Evolutionary conservation across 495 filamentous ascomycete species (phyloP).

Genomic region (Aspergillus nanangensis): DNA sequence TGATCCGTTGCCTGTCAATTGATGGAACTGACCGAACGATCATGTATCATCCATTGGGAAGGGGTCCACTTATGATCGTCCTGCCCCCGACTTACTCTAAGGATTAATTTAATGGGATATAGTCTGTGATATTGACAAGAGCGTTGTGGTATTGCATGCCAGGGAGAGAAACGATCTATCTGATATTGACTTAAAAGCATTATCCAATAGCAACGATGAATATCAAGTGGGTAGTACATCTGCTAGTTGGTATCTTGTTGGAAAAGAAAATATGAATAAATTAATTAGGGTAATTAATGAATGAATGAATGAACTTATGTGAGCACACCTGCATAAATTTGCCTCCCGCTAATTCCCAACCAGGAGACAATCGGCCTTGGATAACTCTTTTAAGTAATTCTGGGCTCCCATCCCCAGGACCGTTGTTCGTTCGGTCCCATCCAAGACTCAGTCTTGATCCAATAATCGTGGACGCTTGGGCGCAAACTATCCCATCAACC

Average conservation of each 20-base stretch:
- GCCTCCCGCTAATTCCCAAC: not conserved
- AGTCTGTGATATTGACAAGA: not conserved
- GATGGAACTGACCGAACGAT: not conserved
- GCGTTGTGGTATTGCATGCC: not conserved
- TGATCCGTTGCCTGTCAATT: not conserved
- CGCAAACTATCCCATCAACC: too few species aligned
- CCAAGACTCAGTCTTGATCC: not conserved
- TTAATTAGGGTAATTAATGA: too few species aligned
- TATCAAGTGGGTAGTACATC: too few species aligned
- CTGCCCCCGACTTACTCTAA: not conserved
- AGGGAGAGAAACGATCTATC: too few species aligned
- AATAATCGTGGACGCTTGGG: too few species aligned
- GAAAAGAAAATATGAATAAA: too few species aligned
- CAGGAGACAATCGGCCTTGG: not conserved
- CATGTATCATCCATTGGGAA: not conserved
- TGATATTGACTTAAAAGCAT: too few species aligned
- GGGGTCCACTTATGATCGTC: not conserved
- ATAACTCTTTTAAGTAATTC: conserved; percentile 1
- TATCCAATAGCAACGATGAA: too few species aligned
- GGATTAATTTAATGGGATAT: not conserved
- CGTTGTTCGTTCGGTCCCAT: conserved; percentile 3
- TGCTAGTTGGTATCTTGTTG: too few species aligned
- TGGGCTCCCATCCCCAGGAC: not conserved
- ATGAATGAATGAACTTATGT: not conserved
- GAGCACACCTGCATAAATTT: not conserved